These are phyloP conservation scores for Trichosporon sp. DNA, from an alignment of 1,284 basidiomycete species.

Conservation along the genomic window DNA sequence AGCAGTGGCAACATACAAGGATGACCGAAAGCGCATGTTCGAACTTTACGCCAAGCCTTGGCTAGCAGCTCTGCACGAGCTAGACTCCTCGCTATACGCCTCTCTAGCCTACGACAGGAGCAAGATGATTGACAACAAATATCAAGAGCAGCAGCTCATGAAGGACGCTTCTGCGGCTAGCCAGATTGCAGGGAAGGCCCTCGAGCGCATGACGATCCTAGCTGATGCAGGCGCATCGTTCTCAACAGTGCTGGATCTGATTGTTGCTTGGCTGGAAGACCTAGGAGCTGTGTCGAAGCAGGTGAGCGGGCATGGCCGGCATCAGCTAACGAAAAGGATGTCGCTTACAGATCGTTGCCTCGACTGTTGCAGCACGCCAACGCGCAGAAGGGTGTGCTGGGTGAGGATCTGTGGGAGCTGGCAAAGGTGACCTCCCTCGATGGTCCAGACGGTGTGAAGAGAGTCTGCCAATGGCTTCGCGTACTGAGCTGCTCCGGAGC, in stretches of 20 bases:
- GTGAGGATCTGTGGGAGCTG: slow-evolving; percentile 56
- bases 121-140: slow-evolving; percentile 18
- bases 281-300: slow-evolving; percentile 24
- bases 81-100: slow-evolving; percentile 52
- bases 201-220: slow-evolving; percentile 29
- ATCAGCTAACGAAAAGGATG: slow-evolving; percentile 20
- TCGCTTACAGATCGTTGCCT: slow-evolving; percentile 51
- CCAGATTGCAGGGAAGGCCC: slow-evolving; percentile 26
- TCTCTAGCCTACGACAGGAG: slow-evolving; percentile 38
- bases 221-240: slow-evolving; percentile 52
- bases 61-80: slow-evolving; percentile 60
- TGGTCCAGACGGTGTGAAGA: slow-evolving; percentile 52
- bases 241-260: slow-evolving; percentile 58
- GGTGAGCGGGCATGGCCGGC: slow-evolving; percentile 10
- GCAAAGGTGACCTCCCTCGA: slow-evolving; percentile 52
- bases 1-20: slow-evolving; percentile 49
- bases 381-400: slow-evolving; percentile 17
- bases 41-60: slow-evolving; percentile 57
- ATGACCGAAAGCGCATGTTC: slow-evolving; percentile 61
- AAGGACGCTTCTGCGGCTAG: slow-evolving; percentile 19
- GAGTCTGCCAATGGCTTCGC: slow-evolving; percentile 60
- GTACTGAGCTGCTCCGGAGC: slow-evolving; percentile 63
- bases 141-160: slow-evolving; percentile 8
- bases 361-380: slow-evolving; percentile 53
- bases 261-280: slow-evolving; percentile 60